Evolutionary conservation across 129 eudicot genomes (phyloP), one percentile per base, ranked within the genome.

Genomic region (Lactuca saligna): DNA sequence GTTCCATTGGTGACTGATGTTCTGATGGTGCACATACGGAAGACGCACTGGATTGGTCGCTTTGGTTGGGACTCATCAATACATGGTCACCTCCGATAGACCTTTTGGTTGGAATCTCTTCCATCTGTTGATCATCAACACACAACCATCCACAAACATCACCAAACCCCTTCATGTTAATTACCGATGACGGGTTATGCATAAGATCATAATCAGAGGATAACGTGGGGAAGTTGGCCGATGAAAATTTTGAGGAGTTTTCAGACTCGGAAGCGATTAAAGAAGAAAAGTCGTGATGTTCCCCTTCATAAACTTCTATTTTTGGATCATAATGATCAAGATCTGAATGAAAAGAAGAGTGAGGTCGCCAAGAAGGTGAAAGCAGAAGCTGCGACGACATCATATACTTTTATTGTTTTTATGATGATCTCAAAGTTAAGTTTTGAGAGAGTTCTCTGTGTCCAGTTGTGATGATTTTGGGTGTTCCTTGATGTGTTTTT

Each of bases 301-400:
- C 57, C 29, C 12, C 10, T 49, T 17, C 35, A 51, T 16, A 41
- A 61, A 51, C 5, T 2, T 73, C 66, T 60, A 63, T 57, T 44
- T 69, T 54, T 34, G 42, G 73, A 59, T 62, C 35, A 70, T 15
- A 46, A 11, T 61, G 70, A 69, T 82, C 83, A 79, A 12, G 83
- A 37, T 73, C 63, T 37, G 78, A 51, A 14, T 57, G 68, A 42
- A 49, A 66, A 53, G 66, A 32, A 65, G 58, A 64, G 71, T 48
- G 64, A 57, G 48, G 35, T 67, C 67, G 82, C 86, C 88, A 84
- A 31, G 72, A 83, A 54, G 82, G 76, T 54, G 72, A 78, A 62
- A 73, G 49, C 29, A 78, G 69, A 51, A 77, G 75, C 71, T 83
- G 64, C 46, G 86, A 54, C 64, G 70, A 80, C 79, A 75, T 77